Conservation (phyloP, 2,329 filamentous ascomycete species). For the Nigrograna mackinnonii region DNA sequence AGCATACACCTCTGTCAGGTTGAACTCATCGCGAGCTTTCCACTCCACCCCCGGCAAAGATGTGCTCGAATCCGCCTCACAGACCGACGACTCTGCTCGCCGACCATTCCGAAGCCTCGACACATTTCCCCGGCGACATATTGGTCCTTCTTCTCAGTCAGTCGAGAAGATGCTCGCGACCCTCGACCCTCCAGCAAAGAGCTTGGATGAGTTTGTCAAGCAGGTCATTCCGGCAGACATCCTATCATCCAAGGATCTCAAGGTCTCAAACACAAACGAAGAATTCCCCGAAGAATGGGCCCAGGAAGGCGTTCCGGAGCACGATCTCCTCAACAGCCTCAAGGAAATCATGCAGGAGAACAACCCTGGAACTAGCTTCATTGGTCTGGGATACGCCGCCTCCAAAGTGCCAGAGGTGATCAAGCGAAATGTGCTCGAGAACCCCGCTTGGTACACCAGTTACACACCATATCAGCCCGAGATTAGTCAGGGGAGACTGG, state of each 20-base stretch:
- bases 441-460: slow-evolving; percentile 95
- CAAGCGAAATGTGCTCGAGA: slow-evolving; percentile 89
- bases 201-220: slow-evolving; percentile 79
- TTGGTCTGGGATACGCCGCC: slow-evolving; percentile 86
- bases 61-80: slow-evolving; percentile 28
- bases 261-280: slow-evolving; percentile 46
- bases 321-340: slow-evolving; percentile 58
- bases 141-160: slow-evolving; percentile 75
- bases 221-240: slow-evolving; percentile 84
- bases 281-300: slow-evolving; percentile 31
- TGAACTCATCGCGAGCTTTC: slow-evolving; percentile 25
- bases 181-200: slow-evolving; percentile 73
- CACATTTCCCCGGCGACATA: slow-evolving; percentile 80
- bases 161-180: slow-evolving; percentile 77
- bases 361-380: slow-evolving; percentile 68
- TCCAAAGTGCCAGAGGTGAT: slow-evolving; percentile 89
- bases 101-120: slow-evolving; percentile 53
- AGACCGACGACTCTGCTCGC: slow-evolving; percentile 16
- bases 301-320: slow-evolving; percentile 54
- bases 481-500: slow-evolving; percentile 91
- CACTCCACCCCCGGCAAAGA: slow-evolving; percentile 29
- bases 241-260: slow-evolving; percentile 66
- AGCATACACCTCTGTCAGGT: too few relatives aligned
- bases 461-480: slow-evolving; percentile 98
- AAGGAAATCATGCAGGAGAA: slow-evolving; percentile 64